Percentiles rank a stretch among this genome's conserved stretches.
Conservation (phyloP, 768 basidiomycete genomes). For the Mycena kentingensis region DNA sequence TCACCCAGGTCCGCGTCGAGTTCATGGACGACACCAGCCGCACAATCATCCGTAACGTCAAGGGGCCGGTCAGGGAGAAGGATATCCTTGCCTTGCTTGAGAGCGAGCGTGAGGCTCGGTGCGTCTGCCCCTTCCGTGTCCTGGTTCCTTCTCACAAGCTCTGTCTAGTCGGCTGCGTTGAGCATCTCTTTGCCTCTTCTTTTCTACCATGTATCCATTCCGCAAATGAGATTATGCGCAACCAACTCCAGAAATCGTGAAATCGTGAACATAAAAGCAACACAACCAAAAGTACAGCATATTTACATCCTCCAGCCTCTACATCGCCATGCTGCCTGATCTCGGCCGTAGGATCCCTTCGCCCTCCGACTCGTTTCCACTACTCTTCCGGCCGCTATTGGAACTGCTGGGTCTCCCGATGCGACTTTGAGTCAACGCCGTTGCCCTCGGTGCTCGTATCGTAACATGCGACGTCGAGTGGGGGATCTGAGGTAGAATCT, state of each 20-base stretch:
- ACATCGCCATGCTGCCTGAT: constrained; percentile 27
- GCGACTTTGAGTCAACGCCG: constrained; percentile 36
- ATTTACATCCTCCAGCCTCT: constrained; percentile 9
- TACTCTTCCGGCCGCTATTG: constrained; percentile 34
- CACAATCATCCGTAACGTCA: constrained; percentile 98
- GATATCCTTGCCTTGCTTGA: constrained; percentile 97
- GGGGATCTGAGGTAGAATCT: constrained; percentile 46
- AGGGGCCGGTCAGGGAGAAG: constrained; percentile 94
- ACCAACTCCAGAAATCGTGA: no score
- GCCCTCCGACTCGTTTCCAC: constrained; percentile 26
- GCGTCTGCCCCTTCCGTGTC: constrained; percentile 37
- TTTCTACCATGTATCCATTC: constrained; percentile 17
- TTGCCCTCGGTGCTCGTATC: constrained; percentile 44
- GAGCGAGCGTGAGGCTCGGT: constrained; percentile 99
- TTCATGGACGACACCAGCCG: constrained; percentile 97
- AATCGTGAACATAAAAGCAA: no score
- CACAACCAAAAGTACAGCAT: no score
- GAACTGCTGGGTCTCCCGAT: constrained; percentile 47
- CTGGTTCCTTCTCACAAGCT: background rate
- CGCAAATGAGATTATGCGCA: no score
- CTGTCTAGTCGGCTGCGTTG: constrained; percentile 41
- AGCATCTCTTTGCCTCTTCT: constrained; percentile 14
- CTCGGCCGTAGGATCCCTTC: constrained; percentile 35
- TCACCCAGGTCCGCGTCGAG: constrained; percentile 98
- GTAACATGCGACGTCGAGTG: constrained; percentile 47